These are phyloP conservation scores for Phoenix roebelenii DNA, from an alignment of 176 grass and related monocot genomes.

Conservation along the genomic window DNA sequence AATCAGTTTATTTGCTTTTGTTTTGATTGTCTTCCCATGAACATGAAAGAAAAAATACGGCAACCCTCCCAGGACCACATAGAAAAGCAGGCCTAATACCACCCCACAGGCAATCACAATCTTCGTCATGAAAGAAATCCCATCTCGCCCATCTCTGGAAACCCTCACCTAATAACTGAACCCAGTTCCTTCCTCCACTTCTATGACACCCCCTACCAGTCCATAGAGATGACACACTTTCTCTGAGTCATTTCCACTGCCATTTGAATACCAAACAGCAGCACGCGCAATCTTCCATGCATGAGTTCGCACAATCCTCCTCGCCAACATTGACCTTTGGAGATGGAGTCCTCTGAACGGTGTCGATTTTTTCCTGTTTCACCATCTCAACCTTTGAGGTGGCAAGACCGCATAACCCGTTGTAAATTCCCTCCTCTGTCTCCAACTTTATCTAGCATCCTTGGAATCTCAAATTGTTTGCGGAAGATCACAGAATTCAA, in stretches of 20 bases:
- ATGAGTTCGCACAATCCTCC: constrained; percentile 16
- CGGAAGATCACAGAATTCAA: constrained; percentile 37
- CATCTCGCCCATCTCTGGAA: neutral
- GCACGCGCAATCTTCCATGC: constrained; percentile 27
- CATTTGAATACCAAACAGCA: constrained; percentile 17
- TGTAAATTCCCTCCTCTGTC: constrained; percentile 10
- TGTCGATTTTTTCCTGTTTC: constrained; percentile 13
- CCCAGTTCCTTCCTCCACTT: constrained; percentile 8
- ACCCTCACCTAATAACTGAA: constrained; percentile 33
- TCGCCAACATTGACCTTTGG: constrained; percentile 8
- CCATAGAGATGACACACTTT: constrained; percentile 18
- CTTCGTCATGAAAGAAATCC: constrained; percentile 6
- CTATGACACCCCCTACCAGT: constrained; percentile 23
- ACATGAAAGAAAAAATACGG: constrained; percentile 22
- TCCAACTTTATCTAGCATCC: neutral
- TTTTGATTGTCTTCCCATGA: neutral
- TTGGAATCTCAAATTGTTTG: constrained; percentile 17
- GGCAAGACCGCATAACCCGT: constrained; percentile 17
- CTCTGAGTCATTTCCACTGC: neutral
- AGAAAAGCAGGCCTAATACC: constrained; percentile 18
- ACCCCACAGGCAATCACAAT: constrained; percentile 24
- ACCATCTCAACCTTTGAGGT: constrained; percentile 23
- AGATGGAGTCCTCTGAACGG: constrained; percentile 11
- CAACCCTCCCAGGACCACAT: constrained; percentile 16
- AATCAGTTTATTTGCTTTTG: constrained; percentile 9